phyloP scores from a whole-genome alignment of 2,329 filamentous ascomycete genomes.

The Lachnellula subtilissima region DNA sequence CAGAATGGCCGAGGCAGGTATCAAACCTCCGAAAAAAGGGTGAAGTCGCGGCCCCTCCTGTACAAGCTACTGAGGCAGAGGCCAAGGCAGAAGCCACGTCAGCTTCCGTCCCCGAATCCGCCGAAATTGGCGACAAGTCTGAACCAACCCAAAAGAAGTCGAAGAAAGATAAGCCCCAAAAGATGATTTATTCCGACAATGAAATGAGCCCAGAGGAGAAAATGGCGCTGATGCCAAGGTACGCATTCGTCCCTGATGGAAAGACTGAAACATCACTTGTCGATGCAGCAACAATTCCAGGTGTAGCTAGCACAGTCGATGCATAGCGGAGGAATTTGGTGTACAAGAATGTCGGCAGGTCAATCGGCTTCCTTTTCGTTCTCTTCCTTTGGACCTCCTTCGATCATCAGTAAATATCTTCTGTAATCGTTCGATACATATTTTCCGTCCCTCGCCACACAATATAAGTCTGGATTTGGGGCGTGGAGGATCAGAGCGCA shows the following conservation, averaged over 20 bases:
- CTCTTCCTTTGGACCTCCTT: slow-evolving; percentile 11
- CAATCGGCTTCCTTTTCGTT: slow-evolving; percentile 16
- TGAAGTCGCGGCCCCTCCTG: slow-evolving; percentile 39
- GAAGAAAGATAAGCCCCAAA: slow-evolving; percentile 64
- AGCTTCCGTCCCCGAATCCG: slow-evolving; percentile 33
- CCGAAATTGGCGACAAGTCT: slow-evolving; percentile 26
- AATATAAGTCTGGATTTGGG: neutral
- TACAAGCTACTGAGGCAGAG: slow-evolving; percentile 34
- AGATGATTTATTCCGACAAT: slow-evolving; percentile 78
- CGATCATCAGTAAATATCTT: slow-evolving; percentile 4
- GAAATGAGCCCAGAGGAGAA: slow-evolving; percentile 82
- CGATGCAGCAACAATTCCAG: slow-evolving; percentile 21
- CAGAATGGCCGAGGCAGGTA: slow-evolving; percentile 58
- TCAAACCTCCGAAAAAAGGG: slow-evolving; percentile 44
- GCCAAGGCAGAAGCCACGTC: slow-evolving; percentile 31
- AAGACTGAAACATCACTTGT: slow-evolving; percentile 31
- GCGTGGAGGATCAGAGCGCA: slow-evolving; percentile 15
- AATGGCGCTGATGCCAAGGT: slow-evolving; percentile 74
- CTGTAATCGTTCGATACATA: neutral
- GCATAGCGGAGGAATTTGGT: slow-evolving; percentile 7
- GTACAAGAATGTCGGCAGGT: slow-evolving; percentile 16
- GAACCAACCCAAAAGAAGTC: slow-evolving; percentile 55
- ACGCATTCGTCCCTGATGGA: slow-evolving; percentile 56
- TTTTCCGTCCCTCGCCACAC: neutral
- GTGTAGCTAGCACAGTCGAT: slow-evolving; percentile 24